Conservation (phyloP, 164 flowering plant species). For the Taxillus chinensis region DNA sequence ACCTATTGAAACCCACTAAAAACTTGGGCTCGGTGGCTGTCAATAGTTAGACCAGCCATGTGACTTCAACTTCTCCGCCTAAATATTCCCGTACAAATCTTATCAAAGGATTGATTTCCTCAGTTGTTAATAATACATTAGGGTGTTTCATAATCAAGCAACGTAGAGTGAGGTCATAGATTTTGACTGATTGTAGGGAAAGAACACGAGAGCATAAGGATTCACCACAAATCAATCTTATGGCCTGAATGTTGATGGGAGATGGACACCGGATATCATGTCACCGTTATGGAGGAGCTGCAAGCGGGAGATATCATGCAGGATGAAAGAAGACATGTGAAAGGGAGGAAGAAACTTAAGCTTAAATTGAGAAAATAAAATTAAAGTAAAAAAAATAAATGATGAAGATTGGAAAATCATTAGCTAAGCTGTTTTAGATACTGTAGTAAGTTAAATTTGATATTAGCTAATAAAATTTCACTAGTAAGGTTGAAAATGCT, state of each 20-base stretch:
- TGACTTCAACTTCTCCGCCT: conserved; percentile 31
- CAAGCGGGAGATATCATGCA: too few species aligned
- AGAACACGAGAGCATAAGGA: conserved; percentile 23
- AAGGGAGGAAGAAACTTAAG: too few species aligned
- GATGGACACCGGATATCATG: too few species aligned
- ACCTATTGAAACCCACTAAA: conserved; percentile 48
- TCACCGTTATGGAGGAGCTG: too few species aligned
- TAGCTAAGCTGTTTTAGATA: too few species aligned
- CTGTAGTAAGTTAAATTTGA: too few species aligned
- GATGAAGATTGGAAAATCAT: too few species aligned
- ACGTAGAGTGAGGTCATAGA: conserved; percentile 24
- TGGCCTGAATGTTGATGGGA: conserved; percentile 15
- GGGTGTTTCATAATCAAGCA: conserved; percentile 38
- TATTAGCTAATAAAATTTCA: too few species aligned
- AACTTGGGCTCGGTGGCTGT: conserved; percentile 23
- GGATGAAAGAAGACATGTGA: too few species aligned
- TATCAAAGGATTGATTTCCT: conserved; percentile 36
- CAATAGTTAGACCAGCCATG: conserved; percentile 42
- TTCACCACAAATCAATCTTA: conserved; percentile 20
- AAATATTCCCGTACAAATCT: conserved; percentile 26
- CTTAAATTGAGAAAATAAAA: too few species aligned
- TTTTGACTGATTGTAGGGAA: conserved; percentile 35
- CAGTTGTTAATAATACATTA: conserved; percentile 38
- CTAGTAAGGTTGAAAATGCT: too few species aligned
- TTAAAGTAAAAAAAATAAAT: too few species aligned